Percentiles rank a stretch among this genome's conserved stretches.
Evolutionary conservation across 164 flowering plant species (phyloP).

Genomic region (Kalanchoe fedtschenkoi): DNA sequence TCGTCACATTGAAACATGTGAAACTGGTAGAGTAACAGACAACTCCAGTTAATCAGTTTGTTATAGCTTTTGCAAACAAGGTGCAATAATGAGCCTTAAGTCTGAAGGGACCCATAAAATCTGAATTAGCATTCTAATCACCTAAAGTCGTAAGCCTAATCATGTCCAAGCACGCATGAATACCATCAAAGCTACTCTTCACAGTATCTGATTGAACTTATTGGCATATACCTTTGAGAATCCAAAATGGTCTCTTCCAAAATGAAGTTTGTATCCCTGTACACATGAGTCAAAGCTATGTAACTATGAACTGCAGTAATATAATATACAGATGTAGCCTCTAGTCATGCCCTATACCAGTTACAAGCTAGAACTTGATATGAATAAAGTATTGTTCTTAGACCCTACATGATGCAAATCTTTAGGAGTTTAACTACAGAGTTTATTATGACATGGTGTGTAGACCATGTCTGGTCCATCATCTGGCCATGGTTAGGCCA

Average conservation of each 20-base stretch:
- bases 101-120: background rate
- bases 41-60: background rate
- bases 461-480: no score
- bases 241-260: no score
- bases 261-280: no score
- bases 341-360: no score
- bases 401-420: no score
- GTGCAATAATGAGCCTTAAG: background rate
- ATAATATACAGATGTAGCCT: no score
- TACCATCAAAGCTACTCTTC: background rate
- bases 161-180: background rate
- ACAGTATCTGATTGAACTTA: background rate
- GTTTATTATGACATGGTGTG: no score
- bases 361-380: no score
- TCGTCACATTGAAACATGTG: background rate
- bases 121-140: background rate
- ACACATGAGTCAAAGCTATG: no score
- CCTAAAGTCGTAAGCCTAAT: background rate
- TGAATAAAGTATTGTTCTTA: no score
- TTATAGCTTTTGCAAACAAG: background rate
- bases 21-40: background rate
- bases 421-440: no score
- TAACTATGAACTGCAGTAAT: background rate
- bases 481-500: no score
- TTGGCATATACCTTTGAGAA: background rate